These are phyloP conservation scores for Schoenoplectus tabernaemontani DNA, from an alignment of 202 grass and related monocot species.

Conservation along the genomic window DNA sequence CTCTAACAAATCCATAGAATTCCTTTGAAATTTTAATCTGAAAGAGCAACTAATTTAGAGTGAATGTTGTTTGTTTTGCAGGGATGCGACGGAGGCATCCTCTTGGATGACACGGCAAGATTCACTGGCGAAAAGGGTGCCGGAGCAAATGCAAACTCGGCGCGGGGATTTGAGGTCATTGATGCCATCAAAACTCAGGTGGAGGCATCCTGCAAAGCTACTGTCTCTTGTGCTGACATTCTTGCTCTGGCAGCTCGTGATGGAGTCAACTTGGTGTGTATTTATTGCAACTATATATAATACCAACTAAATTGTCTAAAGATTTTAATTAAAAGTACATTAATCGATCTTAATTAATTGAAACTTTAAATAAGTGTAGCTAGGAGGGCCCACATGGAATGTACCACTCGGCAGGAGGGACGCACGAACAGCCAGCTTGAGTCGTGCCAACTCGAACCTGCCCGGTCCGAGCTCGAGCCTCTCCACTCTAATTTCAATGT, in stretches of 20 bases:
- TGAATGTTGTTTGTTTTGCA: slow-evolving; percentile 2
- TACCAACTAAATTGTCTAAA: background rate
- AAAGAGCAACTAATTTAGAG: background rate
- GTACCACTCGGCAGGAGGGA: slow-evolving; percentile 55
- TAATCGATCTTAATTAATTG: background rate
- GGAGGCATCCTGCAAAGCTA: slow-evolving; percentile 44
- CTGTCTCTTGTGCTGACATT: slow-evolving; percentile 80
- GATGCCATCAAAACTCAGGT: slow-evolving; percentile 59
- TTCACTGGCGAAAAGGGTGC: slow-evolving; percentile 63
- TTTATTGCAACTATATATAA: background rate
- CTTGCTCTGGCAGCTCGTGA: slow-evolving; percentile 59
- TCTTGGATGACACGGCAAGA: slow-evolving; percentile 47
- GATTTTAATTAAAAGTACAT: background rate
- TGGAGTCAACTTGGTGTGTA: slow-evolving; percentile 45
- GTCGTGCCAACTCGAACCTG: slow-evolving; percentile 49
- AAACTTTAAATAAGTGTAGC: slow-evolving; percentile 16
- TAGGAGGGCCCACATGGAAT: slow-evolving; percentile 56
- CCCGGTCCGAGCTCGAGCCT: slow-evolving; percentile 47
- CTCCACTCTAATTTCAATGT: slow-evolving; percentile 38
- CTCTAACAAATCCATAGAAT: background rate
- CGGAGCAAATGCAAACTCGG: slow-evolving; percentile 48
- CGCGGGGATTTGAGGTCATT: slow-evolving; percentile 52
- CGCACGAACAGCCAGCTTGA: slow-evolving; percentile 51
- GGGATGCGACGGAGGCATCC: slow-evolving; percentile 73
- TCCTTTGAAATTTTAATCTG: background rate